Conservation (phyloP, 2,329 filamentous ascomycete genomes). For the Clarireedia monteithiana region DNA sequence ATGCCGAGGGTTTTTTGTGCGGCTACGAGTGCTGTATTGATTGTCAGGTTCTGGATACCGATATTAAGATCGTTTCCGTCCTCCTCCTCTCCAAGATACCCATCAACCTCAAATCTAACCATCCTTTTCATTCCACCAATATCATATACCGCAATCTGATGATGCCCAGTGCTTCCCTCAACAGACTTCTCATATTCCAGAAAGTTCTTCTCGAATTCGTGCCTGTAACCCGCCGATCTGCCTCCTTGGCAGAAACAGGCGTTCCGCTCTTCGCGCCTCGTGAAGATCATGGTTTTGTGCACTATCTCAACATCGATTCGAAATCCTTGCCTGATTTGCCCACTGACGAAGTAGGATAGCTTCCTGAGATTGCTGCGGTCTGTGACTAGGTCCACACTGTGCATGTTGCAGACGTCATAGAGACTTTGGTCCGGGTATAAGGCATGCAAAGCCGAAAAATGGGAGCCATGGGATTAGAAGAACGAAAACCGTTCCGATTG, state of each 20-base stretch:
- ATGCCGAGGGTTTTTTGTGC: not conserved
- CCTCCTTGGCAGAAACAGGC: slow-evolving; percentile 10
- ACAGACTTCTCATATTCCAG: slow-evolving; percentile 19
- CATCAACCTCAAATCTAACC: slow-evolving; percentile 28
- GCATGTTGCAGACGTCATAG: not conserved
- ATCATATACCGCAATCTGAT: slow-evolving; percentile 22
- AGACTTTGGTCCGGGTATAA: slow-evolving; percentile 19
- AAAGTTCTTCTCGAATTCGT: slow-evolving; percentile 28
- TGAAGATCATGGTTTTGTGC: slow-evolving; percentile 29
- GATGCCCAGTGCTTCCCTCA: slow-evolving; percentile 19
- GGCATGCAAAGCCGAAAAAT: slow-evolving; percentile 19
- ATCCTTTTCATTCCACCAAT: slow-evolving; percentile 24
- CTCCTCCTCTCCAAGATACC: slow-evolving; percentile 10
- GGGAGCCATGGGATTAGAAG: slow-evolving; percentile 16
- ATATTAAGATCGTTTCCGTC: not conserved
- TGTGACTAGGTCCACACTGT: slow-evolving; percentile 21
- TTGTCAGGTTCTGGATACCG: not conserved
- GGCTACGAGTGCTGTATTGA: not conserved
- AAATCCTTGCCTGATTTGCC: slow-evolving; percentile 22
- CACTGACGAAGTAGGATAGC: slow-evolving; percentile 24
- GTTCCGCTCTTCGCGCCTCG: slow-evolving; percentile 19
- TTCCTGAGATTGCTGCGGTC: slow-evolving; percentile 28
- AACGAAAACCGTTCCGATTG: no score
- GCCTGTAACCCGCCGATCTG: slow-evolving; percentile 23
- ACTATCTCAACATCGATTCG: slow-evolving; percentile 29